Conservation (phyloP, 164 flowering plant species). For the Berberis vulgaris region DNA sequence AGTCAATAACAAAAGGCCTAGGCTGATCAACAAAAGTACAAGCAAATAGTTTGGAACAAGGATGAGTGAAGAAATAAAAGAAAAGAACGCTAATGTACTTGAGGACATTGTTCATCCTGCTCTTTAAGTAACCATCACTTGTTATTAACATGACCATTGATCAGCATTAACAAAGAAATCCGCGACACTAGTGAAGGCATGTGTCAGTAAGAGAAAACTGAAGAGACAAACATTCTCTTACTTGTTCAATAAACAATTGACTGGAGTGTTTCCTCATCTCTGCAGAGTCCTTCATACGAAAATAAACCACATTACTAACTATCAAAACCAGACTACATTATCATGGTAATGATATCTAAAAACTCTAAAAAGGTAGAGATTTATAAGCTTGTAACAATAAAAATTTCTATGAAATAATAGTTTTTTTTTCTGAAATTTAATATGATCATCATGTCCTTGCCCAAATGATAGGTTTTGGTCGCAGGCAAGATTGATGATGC, state of each 20-base stretch:
- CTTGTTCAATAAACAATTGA: neutral
- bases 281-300: neutral
- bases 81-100: no score
- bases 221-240: neutral
- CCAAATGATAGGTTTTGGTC: slow-evolving; percentile 81
- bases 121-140: no score
- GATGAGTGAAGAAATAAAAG: no score
- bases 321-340: neutral
- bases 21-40: neutral
- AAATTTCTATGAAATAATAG: no score
- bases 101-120: no score
- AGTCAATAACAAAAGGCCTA: neutral
- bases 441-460: neutral
- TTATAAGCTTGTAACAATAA: no score
- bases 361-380: no score
- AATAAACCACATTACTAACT: neutral
- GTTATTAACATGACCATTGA: no score
- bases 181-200: neutral
- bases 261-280: neutral
- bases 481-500: slow-evolving; percentile 89
- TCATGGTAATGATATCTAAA: no score
- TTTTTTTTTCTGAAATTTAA: no score
- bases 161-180: no score
- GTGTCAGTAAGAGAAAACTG: neutral
- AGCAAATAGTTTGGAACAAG: no score